Base-by-base conservation (phyloP, 1,284 basidiomycete genomes). In the Cronartium quercuum region DNA sequence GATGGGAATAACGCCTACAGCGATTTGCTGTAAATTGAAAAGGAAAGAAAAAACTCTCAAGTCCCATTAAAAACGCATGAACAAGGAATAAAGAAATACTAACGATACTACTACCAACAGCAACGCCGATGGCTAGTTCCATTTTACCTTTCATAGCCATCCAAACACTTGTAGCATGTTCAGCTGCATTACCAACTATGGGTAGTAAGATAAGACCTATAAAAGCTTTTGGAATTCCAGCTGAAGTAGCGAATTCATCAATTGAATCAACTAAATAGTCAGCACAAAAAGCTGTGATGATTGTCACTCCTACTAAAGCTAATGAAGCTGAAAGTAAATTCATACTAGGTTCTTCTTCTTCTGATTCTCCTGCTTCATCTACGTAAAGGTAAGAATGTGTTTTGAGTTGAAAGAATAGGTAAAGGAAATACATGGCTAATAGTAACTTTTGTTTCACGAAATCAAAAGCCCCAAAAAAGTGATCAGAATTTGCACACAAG, bases 121-220 rank as follows among this genome's bases (percentile, higher is more conserved):
- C 91, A 76, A 97, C 91, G 2, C 89, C 89, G 77, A 96, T 91
- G 0, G 91, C 89, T 41, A 92, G 84, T 80, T 92, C 90, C 88
- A 92, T 92, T 80, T 91, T 90, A 77, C 87, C 85, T 82, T 92
- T 92, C 85, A 90, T 85, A 0, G 92, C 91, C 92, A 94, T 94
- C 89, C 90, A 92, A 3, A 94, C 87, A 6, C 90, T 88, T 0
- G 91, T 93, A 66, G 89, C 88, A 80, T 93, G 91, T 81, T 95
- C 91, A 18, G 91, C 90, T 12, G 90, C 88, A 80, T 92, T 94
- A 60, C 91, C 90, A 64, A 92, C 91, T 41, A 86, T 82, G 21
- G 94, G 94, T 13, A 97, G 85, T 13, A 97, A 82, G 77, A 97
- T 93, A 40, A 95, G 82, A 41, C 90, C 90, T 77, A 91, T 91